Evolutionary conservation across 768 basidiomycete genomes (phyloP), one percentile per base, ranked within the genome.

Genomic region (Infundibulicybe gibba): DNA sequence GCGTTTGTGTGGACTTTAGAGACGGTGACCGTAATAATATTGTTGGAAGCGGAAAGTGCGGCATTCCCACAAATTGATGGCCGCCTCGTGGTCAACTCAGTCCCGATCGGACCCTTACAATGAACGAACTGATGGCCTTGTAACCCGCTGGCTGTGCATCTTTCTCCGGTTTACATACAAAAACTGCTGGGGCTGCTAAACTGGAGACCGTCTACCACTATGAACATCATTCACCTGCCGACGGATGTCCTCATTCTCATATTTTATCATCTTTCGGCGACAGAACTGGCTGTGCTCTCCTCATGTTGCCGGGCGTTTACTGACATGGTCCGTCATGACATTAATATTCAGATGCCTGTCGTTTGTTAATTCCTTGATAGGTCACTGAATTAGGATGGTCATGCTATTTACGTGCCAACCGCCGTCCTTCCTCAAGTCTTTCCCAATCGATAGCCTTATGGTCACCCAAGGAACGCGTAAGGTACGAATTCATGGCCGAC

Each of bases 361-460:
- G 45, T 32, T 44, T 17, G 39, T 41, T 19, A 50, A 31, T 31
- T n/a, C 32, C 8, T n/a, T 33, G 40, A 44, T 47, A 87, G 86
- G 75, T 87, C n/a, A 62, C 71, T 37, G 70, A 76, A 38, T 79
- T 73, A 55, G 85, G 83, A 6, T 88, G 85, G 84, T 56, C 69
- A 12, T 61, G 59, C 41, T 79, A 80, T 57, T 61, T 80, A 25
- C 72, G 70, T 32, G 55, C 54, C 30, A 71, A 85, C 54, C 72
- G 74, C 12, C 74, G 83, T 21, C 76, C 74, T 6, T 82, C 85
- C 8, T 62, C 65, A 53, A 80, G 81, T 48, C 64, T 84, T 16
- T 58, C 67, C 2, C 67, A 65, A 30, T 64, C 76, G 1, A 66
- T 76, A 19, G 53, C 59, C 1, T 47, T 49, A 11, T 83, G 83